Evolutionary conservation across 306 rosid genomes (phyloP).

Genomic region (Vigna mungo): DNA sequence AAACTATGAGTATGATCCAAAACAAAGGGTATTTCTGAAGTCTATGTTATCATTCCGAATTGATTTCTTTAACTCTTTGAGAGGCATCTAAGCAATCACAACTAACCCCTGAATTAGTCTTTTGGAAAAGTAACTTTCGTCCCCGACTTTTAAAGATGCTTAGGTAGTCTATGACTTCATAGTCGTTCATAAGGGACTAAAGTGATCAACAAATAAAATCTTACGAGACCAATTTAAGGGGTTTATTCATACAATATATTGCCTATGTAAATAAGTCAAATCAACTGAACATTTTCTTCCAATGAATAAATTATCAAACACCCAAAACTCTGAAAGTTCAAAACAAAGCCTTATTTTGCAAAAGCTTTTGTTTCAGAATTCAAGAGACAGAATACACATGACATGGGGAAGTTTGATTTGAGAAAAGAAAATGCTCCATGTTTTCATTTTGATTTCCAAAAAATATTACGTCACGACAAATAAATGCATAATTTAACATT

Average conservation of each 20-base stretch:
- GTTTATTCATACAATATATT: conserved; percentile 4
- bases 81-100: neutral
- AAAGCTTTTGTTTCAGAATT: neutral
- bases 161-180: neutral
- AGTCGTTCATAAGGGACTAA: neutral
- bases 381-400: neutral
- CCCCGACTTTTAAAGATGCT: neutral
- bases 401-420: neutral
- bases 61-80: conserved; percentile 4
- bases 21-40: conserved; percentile 27
- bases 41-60: conserved; percentile 10
- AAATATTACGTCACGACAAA: neutral
- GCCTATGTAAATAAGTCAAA: conserved; percentile 29
- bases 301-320: conserved; percentile 5
- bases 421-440: neutral
- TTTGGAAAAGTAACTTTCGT: neutral
- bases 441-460: neutral
- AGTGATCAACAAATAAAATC: neutral
- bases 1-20: neutral
- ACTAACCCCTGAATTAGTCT: neutral
- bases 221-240: neutral
- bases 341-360: neutral
- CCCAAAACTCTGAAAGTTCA: conserved; percentile 6
- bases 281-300: conserved; percentile 18
- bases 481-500: neutral